Percentiles rank a stretch among this genome's conserved stretches.
Evolutionary conservation across 1,284 basidiomycete genomes (phyloP).

Genomic region (Phylloporus sp.): DNA sequence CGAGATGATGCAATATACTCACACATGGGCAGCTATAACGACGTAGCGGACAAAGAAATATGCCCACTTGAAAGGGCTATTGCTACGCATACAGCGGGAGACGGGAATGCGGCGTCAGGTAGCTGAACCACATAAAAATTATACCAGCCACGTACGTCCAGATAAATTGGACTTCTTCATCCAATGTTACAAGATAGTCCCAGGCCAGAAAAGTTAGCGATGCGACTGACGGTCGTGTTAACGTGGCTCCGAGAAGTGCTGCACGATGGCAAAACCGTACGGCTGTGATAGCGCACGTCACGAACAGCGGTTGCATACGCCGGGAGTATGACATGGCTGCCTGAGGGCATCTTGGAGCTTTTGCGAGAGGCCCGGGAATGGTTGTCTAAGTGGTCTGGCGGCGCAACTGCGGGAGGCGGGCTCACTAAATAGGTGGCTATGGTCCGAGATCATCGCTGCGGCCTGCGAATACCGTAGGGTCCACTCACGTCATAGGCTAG

Average conservation of each 20-base stretch:
- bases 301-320: neutral
- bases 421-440: too few relatives aligned
- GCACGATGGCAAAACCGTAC: slow-evolving; percentile 8
- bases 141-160: slow-evolving; percentile 22
- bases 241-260: neutral
- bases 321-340: neutral
- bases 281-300: slow-evolving; percentile 18
- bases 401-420: too few relatives aligned
- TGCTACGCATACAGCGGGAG: slow-evolving; percentile 23
- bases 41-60: slow-evolving; percentile 27
- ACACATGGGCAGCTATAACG: slow-evolving; percentile 18
- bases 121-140: neutral
- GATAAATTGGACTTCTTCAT: slow-evolving; percentile 25
- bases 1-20: slow-evolving; percentile 3
- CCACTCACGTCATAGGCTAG: too few relatives aligned
- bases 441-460: too few relatives aligned
- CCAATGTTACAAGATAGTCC: slow-evolving; percentile 18
- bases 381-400: too few relatives aligned
- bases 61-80: slow-evolving; percentile 24
- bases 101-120: neutral
- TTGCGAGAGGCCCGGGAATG: too few relatives aligned
- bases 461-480: too few relatives aligned
- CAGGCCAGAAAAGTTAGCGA: slow-evolving; percentile 20
- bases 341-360: slow-evolving; percentile 7
- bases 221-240: slow-evolving; percentile 12